Evolutionary conservation across 495 filamentous ascomycete species (phyloP), one percentile per base, ranked within the genome.

Genomic region (Xylaria venustula): DNA sequence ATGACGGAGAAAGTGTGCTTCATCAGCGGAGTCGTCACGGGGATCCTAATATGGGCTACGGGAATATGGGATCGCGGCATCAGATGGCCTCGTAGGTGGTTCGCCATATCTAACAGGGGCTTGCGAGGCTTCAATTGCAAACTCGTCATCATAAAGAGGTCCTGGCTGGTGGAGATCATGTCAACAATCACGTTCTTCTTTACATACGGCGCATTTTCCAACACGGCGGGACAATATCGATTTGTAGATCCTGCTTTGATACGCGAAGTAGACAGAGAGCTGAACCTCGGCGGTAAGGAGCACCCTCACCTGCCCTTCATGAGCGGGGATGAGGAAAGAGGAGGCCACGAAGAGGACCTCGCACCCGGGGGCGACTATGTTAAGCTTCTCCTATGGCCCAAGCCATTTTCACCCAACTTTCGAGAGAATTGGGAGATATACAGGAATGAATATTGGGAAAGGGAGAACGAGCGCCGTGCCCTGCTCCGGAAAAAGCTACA

Each of bases 371-470:
- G 94, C 5, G 91, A 97, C 71, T 88, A 92, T 67, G 85, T 98
- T 34, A 95, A 94, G 68, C 83, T 98, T 22, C 79, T 98, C 19
- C 80, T 98, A 12, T 82, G 97, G 37, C 92, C 94, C 5, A 98
- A 98, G 73, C 90, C 92, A 0, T 98, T 98, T 64, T 93, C 91
- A 11, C 88, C 95, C 0, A 90, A 90, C 54, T 98, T 98, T 69
- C 85, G 94, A n/a, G 91, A 96, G 68, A 96, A 95, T 61, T 98
- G 94, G 94, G 94, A 98, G 67, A 73, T 92, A 3, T 98, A 93
- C 73, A 83, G 95, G 34, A 83, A 87, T 26, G 92, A 97, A 60
- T 98, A 96, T 69, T 98, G 94, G 94, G 94, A 97, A 64, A 87
- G 86, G 61, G 95, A 98, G 73, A 98, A 98, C 66, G 92, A 94